A percentile compares a stretch with the other conserved stretches of the same genome.
Conservation (phyloP, 2,329 filamentous ascomycete genomes). For the Ophiocordyceps sinensis region DNA sequence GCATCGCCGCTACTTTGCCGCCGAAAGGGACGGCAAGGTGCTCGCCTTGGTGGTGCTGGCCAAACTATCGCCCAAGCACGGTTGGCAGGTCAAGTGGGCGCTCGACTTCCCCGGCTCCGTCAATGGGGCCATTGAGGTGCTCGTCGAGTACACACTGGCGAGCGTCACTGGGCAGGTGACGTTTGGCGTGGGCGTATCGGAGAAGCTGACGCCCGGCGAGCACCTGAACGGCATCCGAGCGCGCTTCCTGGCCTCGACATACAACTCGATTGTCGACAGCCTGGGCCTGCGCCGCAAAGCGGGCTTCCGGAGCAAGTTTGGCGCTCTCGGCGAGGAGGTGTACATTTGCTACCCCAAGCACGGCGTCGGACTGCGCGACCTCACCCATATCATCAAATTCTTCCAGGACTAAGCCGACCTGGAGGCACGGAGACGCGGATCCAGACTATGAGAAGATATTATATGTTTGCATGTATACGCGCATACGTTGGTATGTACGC, state of each 20-base stretch:
- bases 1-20: conserved; percentile 77
- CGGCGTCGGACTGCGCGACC: conserved; percentile 67
- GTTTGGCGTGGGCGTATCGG: conserved; percentile 72
- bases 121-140: conserved; percentile 74
- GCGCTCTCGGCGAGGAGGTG: conserved; percentile 66
- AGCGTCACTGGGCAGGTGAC: conserved; percentile 48
- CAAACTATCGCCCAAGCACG: conserved; percentile 64
- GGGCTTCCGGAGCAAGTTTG: conserved; percentile 84
- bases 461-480: too few relatives aligned
- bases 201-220: conserved; percentile 61
- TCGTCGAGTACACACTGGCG: conserved; percentile 56
- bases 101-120: conserved; percentile 81
- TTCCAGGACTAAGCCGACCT: conserved; percentile 48
- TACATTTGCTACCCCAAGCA: conserved; percentile 85
- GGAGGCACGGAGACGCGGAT: background rate
- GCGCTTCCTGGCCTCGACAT: conserved; percentile 69
- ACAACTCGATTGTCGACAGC: conserved; percentile 68
- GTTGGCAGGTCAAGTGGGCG: conserved; percentile 94
- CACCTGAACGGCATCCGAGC: conserved; percentile 70
- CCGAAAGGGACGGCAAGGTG: conserved; percentile 59
- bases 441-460: background rate
- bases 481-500: background rate
- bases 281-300: conserved; percentile 72
- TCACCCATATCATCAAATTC: conserved; percentile 78
- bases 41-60: conserved; percentile 69